Evolutionary conservation across 805 yeast species (phyloP), one percentile per base, ranked within the genome.

Genomic region (Candida methanosorbosa): DNA sequence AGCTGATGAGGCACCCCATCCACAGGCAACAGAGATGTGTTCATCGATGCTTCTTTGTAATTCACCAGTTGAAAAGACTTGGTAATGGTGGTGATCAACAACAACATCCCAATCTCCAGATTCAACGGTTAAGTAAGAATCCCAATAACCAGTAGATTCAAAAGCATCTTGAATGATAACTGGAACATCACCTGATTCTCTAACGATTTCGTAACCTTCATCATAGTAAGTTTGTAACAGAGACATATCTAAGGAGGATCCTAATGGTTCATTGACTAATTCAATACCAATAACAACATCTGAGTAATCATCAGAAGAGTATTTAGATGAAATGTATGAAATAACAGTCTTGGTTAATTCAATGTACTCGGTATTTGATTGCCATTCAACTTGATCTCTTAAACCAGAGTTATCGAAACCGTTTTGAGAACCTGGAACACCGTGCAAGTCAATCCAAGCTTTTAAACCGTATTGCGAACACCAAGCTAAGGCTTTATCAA

Each of bases 21-120:
- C 78, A 62, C 75, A 70, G 17, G 57, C 52, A 52, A 81, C 74
- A 23, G 57, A 43, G 33, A 90, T 48, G 48, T 81, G 92, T 30
- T 75, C 72, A 44, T 77, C 83, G 34, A 82, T 65, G 34, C 61
- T 36, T 49, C 76, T 67, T 34, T 63, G 49, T 39, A 86, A 66
- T 59, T 84, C 81, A 30, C 65, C 74, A 18, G 66, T 60, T 23
- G 78, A 66, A 59, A 88, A 88, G 16, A 84, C 90, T 63, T 85
- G 94, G 64, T 88, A 88, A 56, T 81, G 86, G 59, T 88, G 96
- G 59, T 85, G 95, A 55, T 88, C 96, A 32, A 86, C 60, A 19
- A 83, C 72, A 36, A 84, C 82, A 50, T 80, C 77, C 76, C 78
- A 54, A 14, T 27, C 35, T 2, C 52, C 34, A 41, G 57, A 38